Evolutionary conservation across 31 red algal species (phyloP), one percentile per base, ranked within the genome.

Genomic region (Bonnemaisonia californica): DNA sequence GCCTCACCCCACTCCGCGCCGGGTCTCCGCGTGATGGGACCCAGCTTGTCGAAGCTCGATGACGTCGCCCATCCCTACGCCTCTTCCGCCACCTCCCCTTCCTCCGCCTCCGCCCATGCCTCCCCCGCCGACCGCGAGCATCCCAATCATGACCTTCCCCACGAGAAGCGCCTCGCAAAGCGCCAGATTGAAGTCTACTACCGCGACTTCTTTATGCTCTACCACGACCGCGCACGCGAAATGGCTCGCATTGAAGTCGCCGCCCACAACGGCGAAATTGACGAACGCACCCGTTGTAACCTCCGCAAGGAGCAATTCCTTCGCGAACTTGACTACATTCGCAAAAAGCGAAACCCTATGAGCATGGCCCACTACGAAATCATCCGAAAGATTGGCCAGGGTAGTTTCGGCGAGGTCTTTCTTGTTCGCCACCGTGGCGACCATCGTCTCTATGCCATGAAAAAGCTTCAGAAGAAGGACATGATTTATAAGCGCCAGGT

Each of bases 111-210:
- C 11, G 23, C 23, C 57, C 70, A 21, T 57, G 54, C 19, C 59
- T 40, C 12, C 42, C 56, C 18, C 27, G 41, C 27, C 48, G 34
- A 33, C 7, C 39, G 35, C 33, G 31, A 22, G 19, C 26, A 48
- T 54, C 18, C 54, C 26, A 74, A 93, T 13, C 51, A 65, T 33
- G 76, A 83, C 67, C 80, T 87, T 28, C 86, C 86, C 18, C 93
- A 90, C 60, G 54, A 86, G n/a, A 90, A 87, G 39, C 86, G 77
- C 5, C 82, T 93, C 0, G 95, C 95, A 2, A 98, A 98, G 82
- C 71, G 80, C 39, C 87, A 94, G 56, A 98, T 98, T 64, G 95
- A 98, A 68, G 88, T 94, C 33, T 94, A 98, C 64, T 98, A 94
- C 47, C 87, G 83, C 59, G 85, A 91, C 57, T 92, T 92, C 47